Evolutionary conservation across 345 rosid species (phyloP).

Genomic region (Citrus medica): DNA sequence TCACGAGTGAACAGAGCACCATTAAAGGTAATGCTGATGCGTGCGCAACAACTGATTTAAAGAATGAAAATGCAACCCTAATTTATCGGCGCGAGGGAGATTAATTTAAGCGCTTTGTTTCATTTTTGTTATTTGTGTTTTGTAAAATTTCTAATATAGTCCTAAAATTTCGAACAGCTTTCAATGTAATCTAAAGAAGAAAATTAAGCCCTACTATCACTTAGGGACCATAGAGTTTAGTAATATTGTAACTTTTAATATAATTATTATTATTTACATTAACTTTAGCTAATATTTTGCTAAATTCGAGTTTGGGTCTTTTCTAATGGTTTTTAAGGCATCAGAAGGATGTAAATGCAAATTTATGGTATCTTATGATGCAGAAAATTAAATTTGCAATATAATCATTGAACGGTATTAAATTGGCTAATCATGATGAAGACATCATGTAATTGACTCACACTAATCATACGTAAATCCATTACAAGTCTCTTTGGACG

Average conservation of each 20-base stretch:
- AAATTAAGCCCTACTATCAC: no score
- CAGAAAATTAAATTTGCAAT: not conserved
- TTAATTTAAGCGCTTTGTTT: not conserved
- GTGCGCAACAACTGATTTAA: not conserved
- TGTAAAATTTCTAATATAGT: not conserved
- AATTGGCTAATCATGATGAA: not conserved
- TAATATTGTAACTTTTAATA: no score
- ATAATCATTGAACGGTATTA: not conserved
- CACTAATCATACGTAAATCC: not conserved
- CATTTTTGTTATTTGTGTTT: not conserved
- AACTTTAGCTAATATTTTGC: no score
- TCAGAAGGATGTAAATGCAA: not conserved
- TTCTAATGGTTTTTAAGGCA: no score
- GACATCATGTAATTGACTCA: not conserved
- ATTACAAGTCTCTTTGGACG: not conserved
- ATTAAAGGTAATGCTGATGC: not conserved
- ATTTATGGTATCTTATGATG: not conserved
- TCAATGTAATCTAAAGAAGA: no score
- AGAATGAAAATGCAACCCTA: constrained; percentile 20
- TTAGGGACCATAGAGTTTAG: no score
- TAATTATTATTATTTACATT: no score
- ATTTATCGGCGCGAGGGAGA: constrained; percentile 10
- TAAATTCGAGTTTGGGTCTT: no score
- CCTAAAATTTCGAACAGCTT: not conserved
- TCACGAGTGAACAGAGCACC: not conserved